These are phyloP conservation scores for Amaranthus hypochondriacus DNA, from an alignment of 148 eudicot genomes.

Conservation along the genomic window DNA sequence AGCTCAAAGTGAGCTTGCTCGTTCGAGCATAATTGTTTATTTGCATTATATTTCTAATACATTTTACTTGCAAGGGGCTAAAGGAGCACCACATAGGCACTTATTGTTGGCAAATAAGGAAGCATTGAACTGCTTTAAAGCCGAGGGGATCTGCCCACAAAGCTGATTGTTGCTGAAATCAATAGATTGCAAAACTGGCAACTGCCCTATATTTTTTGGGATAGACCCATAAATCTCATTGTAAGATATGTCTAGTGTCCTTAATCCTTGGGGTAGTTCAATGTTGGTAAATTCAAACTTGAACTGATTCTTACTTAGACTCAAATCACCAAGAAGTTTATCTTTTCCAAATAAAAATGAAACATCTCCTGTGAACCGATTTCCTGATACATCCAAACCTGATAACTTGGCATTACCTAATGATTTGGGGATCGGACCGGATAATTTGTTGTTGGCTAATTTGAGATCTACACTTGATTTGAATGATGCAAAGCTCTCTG, in stretches of 20 bases:
- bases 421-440: slow-evolving; percentile 35
- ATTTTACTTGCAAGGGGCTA: slow-evolving; percentile 20
- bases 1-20: too few species aligned
- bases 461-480: neutral
- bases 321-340: slow-evolving; percentile 15
- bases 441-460: slow-evolving; percentile 21
- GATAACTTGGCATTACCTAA: slow-evolving; percentile 24
- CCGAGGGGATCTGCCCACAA: slow-evolving; percentile 47
- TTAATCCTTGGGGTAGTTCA: slow-evolving; percentile 23
- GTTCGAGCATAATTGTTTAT: too few species aligned
- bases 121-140: slow-evolving; percentile 17
- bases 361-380: slow-evolving; percentile 31
- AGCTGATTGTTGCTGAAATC: slow-evolving; percentile 52
- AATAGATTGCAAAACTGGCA: slow-evolving; percentile 20
- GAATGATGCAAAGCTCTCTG: slow-evolving; percentile 30
- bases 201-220: slow-evolving; percentile 24
- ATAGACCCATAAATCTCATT: slow-evolving; percentile 48
- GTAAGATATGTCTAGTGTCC: slow-evolving; percentile 34
- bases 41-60: too few species aligned
- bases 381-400: slow-evolving; percentile 20
- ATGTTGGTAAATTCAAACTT: slow-evolving; percentile 30
- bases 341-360: slow-evolving; percentile 35
- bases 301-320: slow-evolving; percentile 25
- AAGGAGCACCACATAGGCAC: slow-evolving; percentile 45
- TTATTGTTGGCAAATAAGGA: slow-evolving; percentile 34